phyloP scores from a whole-genome alignment of 768 basidiomycete species.

The Cyclocybe cylindracea region DNA sequence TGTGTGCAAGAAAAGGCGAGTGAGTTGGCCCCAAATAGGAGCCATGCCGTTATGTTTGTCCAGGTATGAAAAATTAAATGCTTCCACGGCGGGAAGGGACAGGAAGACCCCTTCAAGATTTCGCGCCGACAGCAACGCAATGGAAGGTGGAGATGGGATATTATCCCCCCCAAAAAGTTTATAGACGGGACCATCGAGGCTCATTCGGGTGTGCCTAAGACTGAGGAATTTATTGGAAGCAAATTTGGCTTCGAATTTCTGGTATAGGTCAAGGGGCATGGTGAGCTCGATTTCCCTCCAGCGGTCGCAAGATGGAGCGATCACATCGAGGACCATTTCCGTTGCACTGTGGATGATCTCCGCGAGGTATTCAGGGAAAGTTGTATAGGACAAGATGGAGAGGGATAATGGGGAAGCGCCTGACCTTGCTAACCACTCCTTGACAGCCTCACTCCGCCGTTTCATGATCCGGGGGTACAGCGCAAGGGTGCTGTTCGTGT shows the following conservation, averaged over 20 bases:
- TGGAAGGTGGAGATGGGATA: neutral
- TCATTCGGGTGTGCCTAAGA: neutral
- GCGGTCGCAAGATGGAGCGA: neutral
- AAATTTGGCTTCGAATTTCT: constrained; percentile 3
- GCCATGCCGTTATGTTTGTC: too few species aligned
- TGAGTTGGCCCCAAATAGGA: too few species aligned
- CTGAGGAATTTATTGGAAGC: too few species aligned
- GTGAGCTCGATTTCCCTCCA: constrained; percentile 8
- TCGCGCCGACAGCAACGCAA: neutral
- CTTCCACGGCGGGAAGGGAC: too few species aligned
- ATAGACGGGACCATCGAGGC: neutral
- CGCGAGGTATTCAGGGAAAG: neutral
- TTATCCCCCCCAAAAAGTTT: neutral
- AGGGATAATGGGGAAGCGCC: constrained; percentile 10
- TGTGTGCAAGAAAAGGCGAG: too few species aligned
- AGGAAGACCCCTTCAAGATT: constrained; percentile 2
- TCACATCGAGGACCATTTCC: neutral
- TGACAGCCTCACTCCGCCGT: neutral
- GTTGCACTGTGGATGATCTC: neutral
- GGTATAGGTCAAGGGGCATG: constrained; percentile 4
- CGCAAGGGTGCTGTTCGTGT: too few species aligned
- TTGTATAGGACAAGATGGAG: neutral
- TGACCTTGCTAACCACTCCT: constrained; percentile 12
- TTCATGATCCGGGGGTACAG: neutral
- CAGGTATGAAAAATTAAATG: too few species aligned